phyloP scores from a whole-genome alignment of 306 rosid species.

The Fragaria nilgerrensis region DNA sequence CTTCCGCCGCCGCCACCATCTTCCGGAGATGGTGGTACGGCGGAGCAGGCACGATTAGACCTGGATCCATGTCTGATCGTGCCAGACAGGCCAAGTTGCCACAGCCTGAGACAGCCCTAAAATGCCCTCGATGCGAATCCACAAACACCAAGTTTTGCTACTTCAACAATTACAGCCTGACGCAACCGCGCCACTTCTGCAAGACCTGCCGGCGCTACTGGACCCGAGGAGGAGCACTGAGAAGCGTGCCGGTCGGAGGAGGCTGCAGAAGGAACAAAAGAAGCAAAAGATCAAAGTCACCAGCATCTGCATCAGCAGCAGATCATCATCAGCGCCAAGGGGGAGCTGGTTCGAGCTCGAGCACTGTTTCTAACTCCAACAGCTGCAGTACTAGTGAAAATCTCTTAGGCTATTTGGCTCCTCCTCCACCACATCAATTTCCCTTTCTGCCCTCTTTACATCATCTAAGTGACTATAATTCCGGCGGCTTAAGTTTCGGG shows the following conservation, averaged over 20 bases:
- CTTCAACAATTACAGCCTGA: constrained; percentile 74
- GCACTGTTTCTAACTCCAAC: constrained; percentile 43
- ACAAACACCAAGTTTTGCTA: constrained; percentile 85
- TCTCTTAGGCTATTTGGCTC: constrained; percentile 40
- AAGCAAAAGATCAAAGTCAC: constrained; percentile 40
- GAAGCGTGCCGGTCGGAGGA: constrained; percentile 90
- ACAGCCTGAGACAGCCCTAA: constrained; percentile 52
- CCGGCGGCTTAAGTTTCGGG: constrained; percentile 44
- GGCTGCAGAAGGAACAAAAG: constrained; percentile 81
- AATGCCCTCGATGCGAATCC: constrained; percentile 90
- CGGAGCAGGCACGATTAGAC: constrained; percentile 37
- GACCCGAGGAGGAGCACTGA: constrained; percentile 84
- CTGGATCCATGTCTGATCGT: constrained; percentile 73
- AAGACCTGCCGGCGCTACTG: constrained; percentile 88
- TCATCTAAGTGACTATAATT: constrained; percentile 41
- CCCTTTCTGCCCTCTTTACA: constrained; percentile 55
- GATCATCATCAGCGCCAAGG: constrained; percentile 29
- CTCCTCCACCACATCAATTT: constrained; percentile 37
- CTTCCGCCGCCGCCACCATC: constrained; percentile 28
- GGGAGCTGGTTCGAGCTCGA: constrained; percentile 42
- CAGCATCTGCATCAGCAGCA: constrained; percentile 14
- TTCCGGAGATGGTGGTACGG: constrained; percentile 21
- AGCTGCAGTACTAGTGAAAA: constrained; percentile 36
- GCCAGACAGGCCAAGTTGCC: constrained; percentile 63
- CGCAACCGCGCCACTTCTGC: constrained; percentile 93